Conservation (phyloP, 1,284 basidiomycete species). For the Athelia sp. region DNA sequence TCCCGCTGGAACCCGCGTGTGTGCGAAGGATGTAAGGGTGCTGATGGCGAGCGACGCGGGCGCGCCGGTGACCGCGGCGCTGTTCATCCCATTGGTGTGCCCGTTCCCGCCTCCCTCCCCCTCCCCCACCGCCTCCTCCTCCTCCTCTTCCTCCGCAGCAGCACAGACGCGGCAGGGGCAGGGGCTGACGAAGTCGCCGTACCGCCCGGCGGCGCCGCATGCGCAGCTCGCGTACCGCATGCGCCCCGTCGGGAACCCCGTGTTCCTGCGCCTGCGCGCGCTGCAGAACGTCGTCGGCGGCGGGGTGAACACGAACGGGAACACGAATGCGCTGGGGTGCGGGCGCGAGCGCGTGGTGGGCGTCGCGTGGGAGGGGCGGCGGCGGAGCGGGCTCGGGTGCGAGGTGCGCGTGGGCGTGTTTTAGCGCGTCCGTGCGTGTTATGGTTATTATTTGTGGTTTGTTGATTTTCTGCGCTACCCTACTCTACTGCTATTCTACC, state of each 20-base stretch:
- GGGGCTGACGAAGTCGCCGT: slow-evolving; percentile 21
- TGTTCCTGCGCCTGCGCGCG: slow-evolving; percentile 50
- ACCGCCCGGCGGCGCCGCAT: slow-evolving; percentile 12
- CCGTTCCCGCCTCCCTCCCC: slow-evolving; percentile 10
- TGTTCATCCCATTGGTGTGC: slow-evolving; percentile 24
- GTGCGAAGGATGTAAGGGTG: slow-evolving; percentile 25
- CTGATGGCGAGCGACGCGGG: neutral
- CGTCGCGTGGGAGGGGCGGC: slow-evolving; percentile 54
- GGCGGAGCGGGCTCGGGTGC: slow-evolving; percentile 42
- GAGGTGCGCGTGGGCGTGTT: neutral
- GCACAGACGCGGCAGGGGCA: slow-evolving; percentile 18
- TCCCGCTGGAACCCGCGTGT: slow-evolving; percentile 42
- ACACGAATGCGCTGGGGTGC: slow-evolving; percentile 39
- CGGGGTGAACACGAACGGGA: slow-evolving; percentile 44
- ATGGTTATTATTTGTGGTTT: neutral
- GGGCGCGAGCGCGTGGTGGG: slow-evolving; percentile 53
- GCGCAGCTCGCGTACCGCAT: slow-evolving; percentile 14
- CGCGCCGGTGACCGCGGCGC: neutral
- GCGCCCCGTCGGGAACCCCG: slow-evolving; percentile 55
- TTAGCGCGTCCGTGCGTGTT: neutral
- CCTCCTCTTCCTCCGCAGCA: slow-evolving; percentile 31
- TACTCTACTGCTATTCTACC: too few relatives aligned
- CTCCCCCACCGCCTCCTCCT: slow-evolving; percentile 15
- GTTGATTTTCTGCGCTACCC: too few relatives aligned
- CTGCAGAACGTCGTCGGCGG: slow-evolving; percentile 44